Conservation (phyloP, 202 grass and related monocot species). For the Eragrostis tef region DNA sequence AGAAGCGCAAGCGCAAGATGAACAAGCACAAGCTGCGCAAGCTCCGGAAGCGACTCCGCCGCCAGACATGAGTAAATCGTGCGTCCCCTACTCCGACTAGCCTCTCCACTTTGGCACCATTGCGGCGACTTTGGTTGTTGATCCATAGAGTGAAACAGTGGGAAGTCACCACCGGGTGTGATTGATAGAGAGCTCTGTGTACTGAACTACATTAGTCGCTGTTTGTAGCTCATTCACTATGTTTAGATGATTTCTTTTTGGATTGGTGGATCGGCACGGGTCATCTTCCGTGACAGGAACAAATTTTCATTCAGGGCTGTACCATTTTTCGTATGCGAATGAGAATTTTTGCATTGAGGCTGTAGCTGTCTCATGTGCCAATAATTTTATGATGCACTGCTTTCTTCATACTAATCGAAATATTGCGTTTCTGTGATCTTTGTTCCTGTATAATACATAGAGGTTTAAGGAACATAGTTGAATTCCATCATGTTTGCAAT, state of each 20-base stretch:
- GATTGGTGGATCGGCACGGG: neutral
- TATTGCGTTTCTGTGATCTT: neutral
- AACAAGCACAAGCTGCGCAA: constrained; percentile 99
- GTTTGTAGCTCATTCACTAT: constrained; percentile 5
- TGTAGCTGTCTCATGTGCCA: neutral
- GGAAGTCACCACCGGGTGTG: neutral
- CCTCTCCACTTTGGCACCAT: neutral
- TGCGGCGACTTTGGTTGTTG: neutral
- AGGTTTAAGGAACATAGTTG: neutral
- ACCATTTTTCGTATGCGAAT: neutral
- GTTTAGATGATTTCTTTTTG: constrained; percentile 31
- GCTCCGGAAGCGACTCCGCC: constrained; percentile 81
- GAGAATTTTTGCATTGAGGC: neutral
- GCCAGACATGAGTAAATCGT: constrained; percentile 59
- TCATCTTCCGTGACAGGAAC: neutral
- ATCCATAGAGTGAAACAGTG: neutral
- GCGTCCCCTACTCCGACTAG: constrained; percentile 3
- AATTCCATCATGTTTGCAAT: neutral
- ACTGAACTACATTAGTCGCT: neutral
- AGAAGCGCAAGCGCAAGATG: constrained; percentile 99
- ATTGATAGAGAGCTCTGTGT: neutral
- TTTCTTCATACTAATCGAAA: neutral
- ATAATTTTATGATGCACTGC: neutral
- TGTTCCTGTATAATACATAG: neutral
- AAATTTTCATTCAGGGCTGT: neutral